Base-by-base conservation (phyloP, 2,329 filamentous ascomycete species). In the Elsinoe ampelina region DNA sequence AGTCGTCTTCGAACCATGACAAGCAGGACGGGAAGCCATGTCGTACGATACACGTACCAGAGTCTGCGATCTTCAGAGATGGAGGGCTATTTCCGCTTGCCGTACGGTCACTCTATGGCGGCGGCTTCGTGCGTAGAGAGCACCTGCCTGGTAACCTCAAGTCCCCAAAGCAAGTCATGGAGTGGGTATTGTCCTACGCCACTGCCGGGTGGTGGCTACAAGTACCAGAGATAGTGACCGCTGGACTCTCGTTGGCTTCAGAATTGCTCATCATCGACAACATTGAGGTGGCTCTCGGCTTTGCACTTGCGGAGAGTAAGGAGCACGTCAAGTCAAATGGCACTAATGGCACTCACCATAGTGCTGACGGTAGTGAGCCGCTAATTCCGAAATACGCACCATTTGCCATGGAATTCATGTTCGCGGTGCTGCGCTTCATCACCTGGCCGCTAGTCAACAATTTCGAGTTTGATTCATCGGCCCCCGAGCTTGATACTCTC, bases 221-320 rank as follows among this genome's bases (percentile, higher is more conserved):
- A 17, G 32, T 56, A 8, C 38, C 54, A 6, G 54, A 56, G 30
- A 48, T 56, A 5, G 54, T 32, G 5, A 47, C 42, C 13, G 54
- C 54, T n/a, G 54, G 54, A 15, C 32, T 56, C 11, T 30, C 34
- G 20, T n/a, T 56, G 17, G 54, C 54, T 15, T 34, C 54, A 7
- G 54, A 56, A 13, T 22, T 56, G 5, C 42, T 56, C 8, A 38
- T 56, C 5, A 42, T 45, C 15, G 54, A 56, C 30, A 56, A 56
- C 13, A n/a, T 56, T 12, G 54, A 56, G 30, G 54, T 56, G n/a
- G 54, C 54, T n/a, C 54, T 56, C 17, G 54, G 34, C 13, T 56
- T 56, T 30, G 54, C 54, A 1, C 32, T 56, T 12, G 48, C 48
- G 10, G 19, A 19, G 48, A 20, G 26, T n/a, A 50, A 15, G n/a